phyloP scores from a whole-genome alignment of 73 alveolate species.

The Paramecium octaurelia region DNA sequence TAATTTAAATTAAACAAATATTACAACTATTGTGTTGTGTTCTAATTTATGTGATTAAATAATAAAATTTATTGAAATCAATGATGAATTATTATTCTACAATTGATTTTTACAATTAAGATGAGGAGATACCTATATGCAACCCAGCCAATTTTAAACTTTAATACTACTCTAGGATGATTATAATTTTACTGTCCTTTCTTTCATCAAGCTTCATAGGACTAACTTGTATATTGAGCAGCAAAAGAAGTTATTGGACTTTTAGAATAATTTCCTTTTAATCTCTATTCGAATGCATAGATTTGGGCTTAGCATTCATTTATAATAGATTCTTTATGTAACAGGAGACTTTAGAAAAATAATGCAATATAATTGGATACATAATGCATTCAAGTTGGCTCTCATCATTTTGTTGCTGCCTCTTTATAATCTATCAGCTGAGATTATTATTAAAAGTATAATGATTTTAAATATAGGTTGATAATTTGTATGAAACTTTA shows the following conservation, averaged over 20 bases:
- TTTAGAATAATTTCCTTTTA: not conserved
- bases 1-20: not conserved
- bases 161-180: not conserved
- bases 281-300: not conserved
- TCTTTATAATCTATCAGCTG: not conserved
- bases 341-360: not conserved
- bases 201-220: not conserved
- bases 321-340: not conserved
- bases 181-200: not conserved
- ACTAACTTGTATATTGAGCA: not conserved
- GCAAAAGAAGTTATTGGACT: not conserved
- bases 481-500: not conserved
- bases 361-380: not conserved
- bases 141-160: not conserved
- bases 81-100: not conserved
- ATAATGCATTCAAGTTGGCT: constrained; percentile 36
- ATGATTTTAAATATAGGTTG: not conserved
- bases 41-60: not conserved
- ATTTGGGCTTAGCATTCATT: not conserved
- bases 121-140: not conserved
- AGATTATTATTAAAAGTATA: not conserved
- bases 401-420: not conserved
- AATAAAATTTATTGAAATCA: not conserved
- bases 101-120: not conserved
- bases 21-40: not conserved